A percentile compares a stretch with the other conserved stretches of the same genome.
Evolutionary conservation across 1,284 basidiomycete genomes (phyloP).

Genomic region (Ceratobasidium sp.): DNA sequence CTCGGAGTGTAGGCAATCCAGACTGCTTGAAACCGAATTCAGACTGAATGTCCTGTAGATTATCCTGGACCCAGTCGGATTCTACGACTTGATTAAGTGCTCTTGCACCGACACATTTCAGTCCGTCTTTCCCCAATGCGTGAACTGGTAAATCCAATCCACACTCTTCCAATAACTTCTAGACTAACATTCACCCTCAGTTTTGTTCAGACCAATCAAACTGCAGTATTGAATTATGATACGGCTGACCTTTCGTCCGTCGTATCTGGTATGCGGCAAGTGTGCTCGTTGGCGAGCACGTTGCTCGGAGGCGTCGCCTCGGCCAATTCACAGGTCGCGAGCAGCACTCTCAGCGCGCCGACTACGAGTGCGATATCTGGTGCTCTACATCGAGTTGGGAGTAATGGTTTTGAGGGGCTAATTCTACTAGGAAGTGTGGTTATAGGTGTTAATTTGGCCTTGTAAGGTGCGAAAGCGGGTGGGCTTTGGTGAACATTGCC

Average conservation of each 20-base stretch:
- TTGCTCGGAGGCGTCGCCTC: constrained; percentile 68
- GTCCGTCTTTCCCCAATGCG: constrained; percentile 76
- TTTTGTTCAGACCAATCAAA: constrained; percentile 72
- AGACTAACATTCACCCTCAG: constrained; percentile 55
- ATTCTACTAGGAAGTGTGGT: background rate
- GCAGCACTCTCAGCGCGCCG: constrained; percentile 53
- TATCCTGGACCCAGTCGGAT: constrained; percentile 73
- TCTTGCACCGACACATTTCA: constrained; percentile 77
- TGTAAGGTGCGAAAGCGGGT: background rate
- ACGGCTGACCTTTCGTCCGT: constrained; percentile 62
- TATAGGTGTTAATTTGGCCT: background rate
- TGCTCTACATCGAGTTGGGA: background rate
- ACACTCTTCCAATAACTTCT: background rate
- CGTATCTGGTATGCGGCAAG: constrained; percentile 65
- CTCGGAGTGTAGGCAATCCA: constrained; percentile 63
- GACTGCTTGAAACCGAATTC: background rate
- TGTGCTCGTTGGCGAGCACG: constrained; percentile 68
- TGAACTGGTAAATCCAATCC: constrained; percentile 68
- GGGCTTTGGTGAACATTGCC: background rate
- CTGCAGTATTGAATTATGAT: constrained; percentile 62
- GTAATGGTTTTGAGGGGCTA: constrained; percentile 13
- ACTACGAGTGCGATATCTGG: constrained; percentile 18
- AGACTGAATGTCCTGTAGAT: constrained; percentile 60
- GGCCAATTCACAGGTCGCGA: constrained; percentile 62
- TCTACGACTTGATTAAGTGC: constrained; percentile 75